These are phyloP conservation scores for Backusella tarrabulga DNA, from an alignment of 192 early-diverging fungal genomes.

Conservation along the genomic window DNA sequence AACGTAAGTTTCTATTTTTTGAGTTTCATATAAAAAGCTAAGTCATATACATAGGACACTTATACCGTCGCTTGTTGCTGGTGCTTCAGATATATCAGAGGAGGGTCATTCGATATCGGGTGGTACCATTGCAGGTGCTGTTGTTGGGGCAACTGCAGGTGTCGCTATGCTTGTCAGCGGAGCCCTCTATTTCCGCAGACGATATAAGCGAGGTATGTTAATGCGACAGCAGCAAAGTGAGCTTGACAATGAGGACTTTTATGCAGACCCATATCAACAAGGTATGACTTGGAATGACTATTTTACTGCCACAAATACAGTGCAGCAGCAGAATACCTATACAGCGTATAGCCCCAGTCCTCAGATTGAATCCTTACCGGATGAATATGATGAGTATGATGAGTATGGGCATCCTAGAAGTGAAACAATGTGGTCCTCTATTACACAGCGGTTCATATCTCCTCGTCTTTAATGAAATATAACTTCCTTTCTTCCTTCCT, in stretches of 20 bases:
- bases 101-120: not conserved
- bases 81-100: not conserved
- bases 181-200: not conserved
- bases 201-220: not conserved
- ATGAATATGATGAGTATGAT: constrained; percentile 13
- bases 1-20: constrained; percentile 1
- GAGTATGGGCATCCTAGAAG: not conserved
- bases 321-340: not conserved
- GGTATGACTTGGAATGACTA: not conserved
- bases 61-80: constrained; percentile 8
- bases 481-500: too few relatives aligned
- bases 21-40: not conserved
- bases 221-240: constrained; percentile 6
- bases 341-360: not conserved
- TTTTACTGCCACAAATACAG: not conserved
- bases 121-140: constrained; percentile 9
- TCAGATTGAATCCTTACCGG: not conserved
- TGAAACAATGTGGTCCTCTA: not conserved
- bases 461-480: not conserved
- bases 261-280: constrained; percentile 16
- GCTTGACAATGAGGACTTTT: constrained; percentile 14
- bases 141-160: constrained; percentile 1
- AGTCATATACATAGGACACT: not conserved
- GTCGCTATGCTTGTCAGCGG: not conserved
- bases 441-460: constrained; percentile 8